Evolutionary conservation across 192 early-diverging fungal species (phyloP).

Genomic region (Tieghemiomyces parasiticus): DNA sequence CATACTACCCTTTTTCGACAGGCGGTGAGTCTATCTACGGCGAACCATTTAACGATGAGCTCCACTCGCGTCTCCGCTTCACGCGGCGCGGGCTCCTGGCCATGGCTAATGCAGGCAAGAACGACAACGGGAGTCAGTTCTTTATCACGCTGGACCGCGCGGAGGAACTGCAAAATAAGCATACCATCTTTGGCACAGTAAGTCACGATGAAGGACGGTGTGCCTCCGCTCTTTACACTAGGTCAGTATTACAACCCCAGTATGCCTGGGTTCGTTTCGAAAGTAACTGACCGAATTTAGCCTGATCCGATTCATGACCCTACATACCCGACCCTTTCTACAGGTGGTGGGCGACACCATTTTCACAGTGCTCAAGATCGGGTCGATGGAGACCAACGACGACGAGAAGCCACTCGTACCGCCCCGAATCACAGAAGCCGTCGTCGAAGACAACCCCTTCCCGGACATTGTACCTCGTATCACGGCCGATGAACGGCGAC

Average conservation of each 20-base stretch:
- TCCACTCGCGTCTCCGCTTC: conserved; percentile 85
- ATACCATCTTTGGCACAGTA: conserved; percentile 89
- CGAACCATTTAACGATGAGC: conserved; percentile 75
- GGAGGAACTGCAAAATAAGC: conserved; percentile 70
- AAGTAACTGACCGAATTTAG: too few species aligned
- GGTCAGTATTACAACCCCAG: too few species aligned
- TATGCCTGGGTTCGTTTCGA: too few species aligned
- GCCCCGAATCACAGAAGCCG: conserved; percentile 39
- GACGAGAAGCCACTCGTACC: conserved; percentile 70
- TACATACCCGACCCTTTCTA: too few species aligned
- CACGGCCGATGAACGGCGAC: conserved; percentile 20
- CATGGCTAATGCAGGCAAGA: conserved; percentile 71
- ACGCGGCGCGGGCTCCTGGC: conserved; percentile 72
- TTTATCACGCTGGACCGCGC: conserved; percentile 83
- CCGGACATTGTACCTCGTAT: conserved; percentile 74
- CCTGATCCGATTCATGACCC: too few species aligned
- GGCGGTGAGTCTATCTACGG: conserved; percentile 81
- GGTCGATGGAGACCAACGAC: conserved; percentile 60
- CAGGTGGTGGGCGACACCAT: conserved; percentile 80
- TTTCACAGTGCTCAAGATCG: conserved; percentile 80
- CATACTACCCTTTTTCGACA: too few species aligned
- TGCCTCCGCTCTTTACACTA: too few species aligned
- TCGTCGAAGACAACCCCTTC: conserved; percentile 79
- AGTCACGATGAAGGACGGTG: too few species aligned
- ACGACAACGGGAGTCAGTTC: conserved; percentile 84